These are phyloP conservation scores for Pichia cephalocereana DNA, from an alignment of 805 yeast species.

Conservation along the genomic window DNA sequence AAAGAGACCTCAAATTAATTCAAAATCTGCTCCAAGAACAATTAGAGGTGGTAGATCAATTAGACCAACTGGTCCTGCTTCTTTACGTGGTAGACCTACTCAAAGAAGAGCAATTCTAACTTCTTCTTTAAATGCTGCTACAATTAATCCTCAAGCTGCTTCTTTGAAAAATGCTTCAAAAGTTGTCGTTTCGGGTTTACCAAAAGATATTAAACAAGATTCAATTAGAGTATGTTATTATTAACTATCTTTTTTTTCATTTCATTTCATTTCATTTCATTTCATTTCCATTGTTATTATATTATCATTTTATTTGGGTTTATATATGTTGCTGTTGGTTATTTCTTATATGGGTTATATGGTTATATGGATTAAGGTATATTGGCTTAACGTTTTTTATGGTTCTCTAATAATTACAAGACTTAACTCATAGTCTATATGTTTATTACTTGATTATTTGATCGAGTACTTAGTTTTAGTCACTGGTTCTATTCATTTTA, in stretches of 20 bases:
- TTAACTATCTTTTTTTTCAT: neutral
- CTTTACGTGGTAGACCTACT: neutral
- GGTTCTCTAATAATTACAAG: too few species aligned
- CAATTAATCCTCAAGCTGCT: neutral
- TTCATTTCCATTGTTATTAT: neutral
- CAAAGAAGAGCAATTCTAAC: too few species aligned
- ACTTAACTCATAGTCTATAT: too few species aligned
- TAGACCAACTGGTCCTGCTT: neutral
- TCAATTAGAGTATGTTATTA: conserved; percentile 14
- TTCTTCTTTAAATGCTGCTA: neutral
- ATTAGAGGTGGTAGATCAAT: conserved; percentile 16
- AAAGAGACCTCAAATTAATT: conserved; percentile 15
- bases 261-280: neutral
- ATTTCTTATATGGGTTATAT: too few species aligned
- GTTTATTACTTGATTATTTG: too few species aligned
- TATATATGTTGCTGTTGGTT: too few species aligned
- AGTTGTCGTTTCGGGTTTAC: conserved; percentile 57
- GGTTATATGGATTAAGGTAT: too few species aligned
- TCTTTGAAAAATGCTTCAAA: conserved; percentile 52
- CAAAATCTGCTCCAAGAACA: conserved; percentile 22
- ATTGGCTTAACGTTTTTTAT: too few species aligned
- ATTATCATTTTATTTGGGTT: too few species aligned
- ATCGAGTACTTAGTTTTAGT: too few species aligned
- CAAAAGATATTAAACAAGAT: conserved; percentile 76
- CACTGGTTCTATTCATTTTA: too few species aligned